Conservation (phyloP, 306 rosid species). For the Cicer cuneatum region DNA sequence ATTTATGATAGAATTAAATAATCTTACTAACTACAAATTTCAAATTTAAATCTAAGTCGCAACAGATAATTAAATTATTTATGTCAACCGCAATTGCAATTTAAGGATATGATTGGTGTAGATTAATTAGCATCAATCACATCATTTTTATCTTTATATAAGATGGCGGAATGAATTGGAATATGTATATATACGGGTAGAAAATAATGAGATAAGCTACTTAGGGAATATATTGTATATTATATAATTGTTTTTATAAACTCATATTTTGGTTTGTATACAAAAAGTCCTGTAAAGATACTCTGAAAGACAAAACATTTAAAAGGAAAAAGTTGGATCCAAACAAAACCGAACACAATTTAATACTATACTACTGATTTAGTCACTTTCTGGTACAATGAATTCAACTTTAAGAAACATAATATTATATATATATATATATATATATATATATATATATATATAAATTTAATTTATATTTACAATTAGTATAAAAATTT, state of each 20-base stretch:
- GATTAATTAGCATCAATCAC: not conserved
- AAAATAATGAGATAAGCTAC: not conserved
- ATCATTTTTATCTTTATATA: not conserved
- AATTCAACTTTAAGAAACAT: slow-evolving; percentile 18
- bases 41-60: too few relatives aligned
- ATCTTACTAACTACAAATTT: too few relatives aligned
- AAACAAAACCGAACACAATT: slow-evolving; percentile 7
- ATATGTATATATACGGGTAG: not conserved
- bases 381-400: slow-evolving; percentile 13
- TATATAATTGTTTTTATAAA: not conserved
- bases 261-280: not conserved
- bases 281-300: not conserved
- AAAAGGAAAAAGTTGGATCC: slow-evolving; percentile 30
- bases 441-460: too few relatives aligned
- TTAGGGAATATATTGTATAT: not conserved
- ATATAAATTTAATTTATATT: not conserved
- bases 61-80: too few relatives aligned
- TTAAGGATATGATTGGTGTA: not conserved
- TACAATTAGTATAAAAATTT: too few relatives aligned
- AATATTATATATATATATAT: too few relatives aligned
- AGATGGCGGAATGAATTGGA: not conserved
- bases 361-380: not conserved
- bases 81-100: too few relatives aligned
- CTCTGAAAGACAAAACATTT: not conserved
- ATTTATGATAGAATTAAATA: too few relatives aligned